A percentile compares a stretch with the other conserved stretches of the same genome.
Conservation (phyloP, 163 green algal genomes). For the Chloromonas sp. region DNA sequence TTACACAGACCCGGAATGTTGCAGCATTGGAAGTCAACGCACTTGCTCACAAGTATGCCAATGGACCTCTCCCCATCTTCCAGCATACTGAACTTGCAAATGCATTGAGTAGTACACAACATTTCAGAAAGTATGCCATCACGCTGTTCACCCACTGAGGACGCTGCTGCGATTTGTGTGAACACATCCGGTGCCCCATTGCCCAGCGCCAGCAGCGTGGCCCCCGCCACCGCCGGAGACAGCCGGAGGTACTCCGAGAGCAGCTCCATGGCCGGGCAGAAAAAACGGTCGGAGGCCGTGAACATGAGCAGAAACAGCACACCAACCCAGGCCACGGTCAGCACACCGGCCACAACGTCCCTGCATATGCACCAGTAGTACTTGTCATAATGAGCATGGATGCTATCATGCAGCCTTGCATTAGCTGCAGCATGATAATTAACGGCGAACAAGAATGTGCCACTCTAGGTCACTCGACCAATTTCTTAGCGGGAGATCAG, state of each 20-base stretch:
- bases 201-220: conserved; percentile 86
- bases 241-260: conserved; percentile 63
- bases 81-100: too few relatives aligned
- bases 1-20: too few relatives aligned
- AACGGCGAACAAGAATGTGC: background rate
- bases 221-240: conserved; percentile 69
- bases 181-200: conserved; percentile 87
- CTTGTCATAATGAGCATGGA: background rate
- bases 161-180: conserved; percentile 77
- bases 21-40: too few relatives aligned
- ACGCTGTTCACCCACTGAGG: conserved; percentile 17
- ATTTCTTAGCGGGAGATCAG: background rate
- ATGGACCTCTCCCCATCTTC: too few relatives aligned
- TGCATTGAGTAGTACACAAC: too few relatives aligned
- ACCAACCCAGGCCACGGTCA: conserved; percentile 35
- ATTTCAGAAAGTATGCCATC: too few relatives aligned
- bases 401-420: background rate
- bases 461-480: background rate
- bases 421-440: background rate
- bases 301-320: conserved; percentile 37
- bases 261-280: conserved; percentile 55
- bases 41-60: too few relatives aligned
- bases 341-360: background rate
- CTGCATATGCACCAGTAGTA: background rate
- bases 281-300: conserved; percentile 39